phyloP scores from a whole-genome alignment of 2,329 filamentous ascomycete species.

The Aspergillus sp. region DNA sequence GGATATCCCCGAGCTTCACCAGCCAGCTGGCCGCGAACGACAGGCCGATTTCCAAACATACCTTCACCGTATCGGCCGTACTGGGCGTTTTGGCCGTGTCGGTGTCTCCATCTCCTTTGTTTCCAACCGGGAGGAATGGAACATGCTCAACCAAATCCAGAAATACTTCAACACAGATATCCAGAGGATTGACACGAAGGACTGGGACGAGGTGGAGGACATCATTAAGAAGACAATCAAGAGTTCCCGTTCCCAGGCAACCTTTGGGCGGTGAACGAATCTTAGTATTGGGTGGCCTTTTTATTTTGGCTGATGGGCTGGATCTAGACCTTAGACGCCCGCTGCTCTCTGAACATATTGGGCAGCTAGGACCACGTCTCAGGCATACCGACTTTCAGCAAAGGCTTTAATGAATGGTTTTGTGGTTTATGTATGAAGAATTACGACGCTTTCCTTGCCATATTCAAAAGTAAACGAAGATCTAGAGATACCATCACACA shows the following conservation, averaged over 20 bases:
- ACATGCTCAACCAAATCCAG: slow-evolving; percentile 78
- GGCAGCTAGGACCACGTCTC: background rate
- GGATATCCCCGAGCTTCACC: slow-evolving; percentile 71
- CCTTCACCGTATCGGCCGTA: slow-evolving; percentile 95
- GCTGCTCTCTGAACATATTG: background rate
- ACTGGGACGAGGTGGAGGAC: slow-evolving; percentile 90
- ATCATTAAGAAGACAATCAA: slow-evolving; percentile 82
- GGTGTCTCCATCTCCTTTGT: slow-evolving; percentile 96
- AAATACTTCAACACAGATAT: slow-evolving; percentile 79
- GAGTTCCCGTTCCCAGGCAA: slow-evolving; percentile 47
- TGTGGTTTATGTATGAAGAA: slow-evolving; percentile 33
- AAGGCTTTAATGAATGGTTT: slow-evolving; percentile 13
- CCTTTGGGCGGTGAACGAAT: slow-evolving; percentile 33
- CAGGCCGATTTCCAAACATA: slow-evolving; percentile 91
- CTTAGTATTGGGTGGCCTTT: background rate
- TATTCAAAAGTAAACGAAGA: slow-evolving; percentile 26
- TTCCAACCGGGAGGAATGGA: slow-evolving; percentile 80
- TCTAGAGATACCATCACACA: slow-evolving; percentile 38
- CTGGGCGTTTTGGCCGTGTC: slow-evolving; percentile 93
- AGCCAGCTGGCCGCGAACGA: slow-evolving; percentile 62
- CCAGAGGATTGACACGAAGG: slow-evolving; percentile 77
- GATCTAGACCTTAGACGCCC: background rate
- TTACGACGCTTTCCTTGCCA: slow-evolving; percentile 32
- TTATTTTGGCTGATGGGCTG: background rate
- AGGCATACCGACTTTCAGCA: background rate